Conservation (phyloP, 2,329 filamentous ascomycete species). For the Calonectria honghensis region DNA sequence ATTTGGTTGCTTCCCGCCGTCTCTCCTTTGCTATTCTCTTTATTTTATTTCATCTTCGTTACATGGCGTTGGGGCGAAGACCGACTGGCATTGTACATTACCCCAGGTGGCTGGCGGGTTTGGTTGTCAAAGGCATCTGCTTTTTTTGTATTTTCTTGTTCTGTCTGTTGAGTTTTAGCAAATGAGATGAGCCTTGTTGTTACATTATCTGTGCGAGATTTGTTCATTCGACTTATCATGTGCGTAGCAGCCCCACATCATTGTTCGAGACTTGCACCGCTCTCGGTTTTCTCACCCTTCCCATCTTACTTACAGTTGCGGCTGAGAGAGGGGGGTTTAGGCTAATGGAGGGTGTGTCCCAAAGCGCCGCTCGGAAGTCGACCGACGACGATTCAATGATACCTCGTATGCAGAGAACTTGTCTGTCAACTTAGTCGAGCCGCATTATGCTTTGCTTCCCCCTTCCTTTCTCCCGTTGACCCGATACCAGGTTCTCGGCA, state of each 20-base stretch:
- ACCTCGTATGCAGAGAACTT: neutral
- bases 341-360: constrained; percentile 4
- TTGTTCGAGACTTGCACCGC: neutral
- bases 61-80: constrained; percentile 39
- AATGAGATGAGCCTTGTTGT: constrained; percentile 38
- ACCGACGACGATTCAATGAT: constrained; percentile 9
- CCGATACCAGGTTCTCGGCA: too few relatives aligned
- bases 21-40: neutral
- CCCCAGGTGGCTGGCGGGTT: constrained; percentile 30
- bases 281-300: neutral
- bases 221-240: neutral
- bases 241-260: neutral
- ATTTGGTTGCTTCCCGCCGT: neutral
- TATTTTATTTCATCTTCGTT: constrained; percentile 16
- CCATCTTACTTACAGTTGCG: neutral
- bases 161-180: constrained; percentile 29
- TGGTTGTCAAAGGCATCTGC: constrained; percentile 19
- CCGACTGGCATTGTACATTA: constrained; percentile 42
- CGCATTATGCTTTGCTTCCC: neutral
- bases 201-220: neutral
- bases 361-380: neutral
- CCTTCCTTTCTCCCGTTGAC: neutral
- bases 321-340: constrained; percentile 14
- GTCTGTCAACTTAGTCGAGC: neutral
- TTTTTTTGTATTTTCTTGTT: constrained; percentile 33